These are phyloP conservation scores for Balakata baccata DNA, from an alignment of 345 rosid genomes.

Conservation along the genomic window DNA sequence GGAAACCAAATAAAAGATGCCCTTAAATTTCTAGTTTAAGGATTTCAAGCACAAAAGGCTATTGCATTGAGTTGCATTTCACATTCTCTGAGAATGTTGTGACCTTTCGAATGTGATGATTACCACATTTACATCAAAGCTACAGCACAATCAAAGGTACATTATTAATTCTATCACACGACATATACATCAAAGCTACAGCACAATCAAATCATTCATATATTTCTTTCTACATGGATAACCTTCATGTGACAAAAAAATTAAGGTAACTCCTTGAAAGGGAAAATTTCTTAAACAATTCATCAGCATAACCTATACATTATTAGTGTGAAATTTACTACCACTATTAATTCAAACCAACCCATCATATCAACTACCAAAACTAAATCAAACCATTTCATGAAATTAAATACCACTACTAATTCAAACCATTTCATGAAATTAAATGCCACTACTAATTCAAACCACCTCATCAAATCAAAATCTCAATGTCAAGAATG, in stretches of 20 bases:
- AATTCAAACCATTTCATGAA: background rate
- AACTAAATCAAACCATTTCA: background rate
- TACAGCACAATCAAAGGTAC: background rate
- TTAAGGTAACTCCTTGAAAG: background rate
- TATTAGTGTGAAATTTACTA: background rate
- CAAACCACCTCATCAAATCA: background rate
- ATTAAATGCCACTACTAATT: background rate
- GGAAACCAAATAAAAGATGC: background rate
- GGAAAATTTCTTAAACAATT: background rate
- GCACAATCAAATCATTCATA: background rate
- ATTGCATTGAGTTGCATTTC: background rate
- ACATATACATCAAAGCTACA: background rate
- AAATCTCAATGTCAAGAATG: background rate
- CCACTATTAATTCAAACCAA: background rate
- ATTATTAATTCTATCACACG: background rate
- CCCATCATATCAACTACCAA: background rate
- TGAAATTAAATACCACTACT: background rate
- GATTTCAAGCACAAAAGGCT: background rate
- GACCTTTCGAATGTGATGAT: background rate
- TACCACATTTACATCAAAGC: background rate
- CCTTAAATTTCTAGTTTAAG: background rate
- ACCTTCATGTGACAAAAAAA: background rate
- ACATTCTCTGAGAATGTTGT: background rate
- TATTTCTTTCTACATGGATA: background rate
- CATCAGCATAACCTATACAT: background rate